Evolutionary conservation across 2,329 filamentous ascomycete genomes (phyloP), one percentile per base, ranked within the genome.

Genomic region (Microdochium bolleyi): DNA sequence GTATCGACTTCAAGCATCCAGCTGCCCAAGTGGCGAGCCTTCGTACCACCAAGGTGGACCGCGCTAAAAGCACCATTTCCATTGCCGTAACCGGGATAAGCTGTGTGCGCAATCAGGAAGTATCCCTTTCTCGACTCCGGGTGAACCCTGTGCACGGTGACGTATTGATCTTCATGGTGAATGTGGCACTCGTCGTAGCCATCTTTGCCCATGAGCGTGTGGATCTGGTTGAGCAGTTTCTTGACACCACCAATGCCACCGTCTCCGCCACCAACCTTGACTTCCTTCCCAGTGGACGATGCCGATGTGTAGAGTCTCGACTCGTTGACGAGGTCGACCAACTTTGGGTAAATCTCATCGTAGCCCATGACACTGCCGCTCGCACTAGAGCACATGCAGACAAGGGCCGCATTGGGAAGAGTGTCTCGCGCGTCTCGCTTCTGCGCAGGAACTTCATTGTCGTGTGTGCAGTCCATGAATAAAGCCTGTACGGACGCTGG

Each of bases 401-500:
- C 92, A 3, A 99, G 78, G 4, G 94, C 94, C 50, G 92, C 92
- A 63, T 95, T 97, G 8, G 95, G 89, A 10, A 99, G 77, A 0
- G 94, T 97, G 66, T 99, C 95, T 55, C 91, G 83, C 51, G 92
- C 92, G 67, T 96, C 92, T 41, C 95, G 82, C 70, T 96, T 96
- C 70, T 99, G 92, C 1, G 92, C 89, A 0, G 94, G 94, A 2
- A 90, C 88, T 71, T 99, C 92, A 62, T 99, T 99, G 72, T 99
- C 94, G 68, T 99, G 94, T 0, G 95, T 99, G 70, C 95, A 99
- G 67, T 99, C 95, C 91, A 97, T 97, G 70, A 99, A 96, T 1
- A 99, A 75, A 1, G 92, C 94, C 59, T 96, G 92, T 0, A 97
- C 87, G 3, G 92, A 89, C 3, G 84, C 88, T n/a, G 88, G 85